Evolutionary conservation across 2,329 filamentous ascomycete species (phyloP).

Genomic region (Colletotrichum brevisporum): DNA sequence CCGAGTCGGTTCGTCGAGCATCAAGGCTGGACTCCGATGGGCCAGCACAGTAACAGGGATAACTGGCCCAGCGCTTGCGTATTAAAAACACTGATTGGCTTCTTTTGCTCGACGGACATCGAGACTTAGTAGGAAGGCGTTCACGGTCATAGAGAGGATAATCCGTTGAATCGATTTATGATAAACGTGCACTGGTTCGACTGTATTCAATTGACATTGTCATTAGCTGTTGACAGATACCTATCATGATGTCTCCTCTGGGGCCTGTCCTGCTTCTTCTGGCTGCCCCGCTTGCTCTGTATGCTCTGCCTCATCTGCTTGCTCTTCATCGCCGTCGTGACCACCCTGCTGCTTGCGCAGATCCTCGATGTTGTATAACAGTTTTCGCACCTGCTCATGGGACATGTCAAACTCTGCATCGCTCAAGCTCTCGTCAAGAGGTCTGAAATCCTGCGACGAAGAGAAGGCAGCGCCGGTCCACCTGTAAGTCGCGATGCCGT

Average conservation of each 20-base stretch:
- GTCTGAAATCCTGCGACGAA: conserved; percentile 28
- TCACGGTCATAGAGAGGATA: conserved; percentile 41
- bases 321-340: conserved; percentile 41
- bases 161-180: conserved; percentile 40
- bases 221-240: neutral
- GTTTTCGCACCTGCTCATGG: conserved; percentile 54
- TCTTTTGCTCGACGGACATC: conserved; percentile 41
- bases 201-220: neutral
- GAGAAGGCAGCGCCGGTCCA: conserved; percentile 41
- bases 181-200: conserved; percentile 15
- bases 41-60: conserved; percentile 32
- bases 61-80: conserved; percentile 36
- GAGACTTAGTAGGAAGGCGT: conserved; percentile 41
- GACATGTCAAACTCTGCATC: conserved; percentile 52
- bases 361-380: conserved; percentile 63
- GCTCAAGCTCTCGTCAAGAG: conserved; percentile 26
- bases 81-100: conserved; percentile 30
- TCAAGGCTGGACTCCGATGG: conserved; percentile 30
- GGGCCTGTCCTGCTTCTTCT: neutral
- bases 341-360: conserved; percentile 63
- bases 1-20: conserved; percentile 39
- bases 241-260: neutral
- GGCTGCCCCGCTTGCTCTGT: conserved; percentile 44
- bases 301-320: conserved; percentile 46
- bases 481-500: conserved; percentile 43